Evolutionary conservation across 176 grass and related monocot genomes (phyloP).

Genomic region (Secale cereale): DNA sequence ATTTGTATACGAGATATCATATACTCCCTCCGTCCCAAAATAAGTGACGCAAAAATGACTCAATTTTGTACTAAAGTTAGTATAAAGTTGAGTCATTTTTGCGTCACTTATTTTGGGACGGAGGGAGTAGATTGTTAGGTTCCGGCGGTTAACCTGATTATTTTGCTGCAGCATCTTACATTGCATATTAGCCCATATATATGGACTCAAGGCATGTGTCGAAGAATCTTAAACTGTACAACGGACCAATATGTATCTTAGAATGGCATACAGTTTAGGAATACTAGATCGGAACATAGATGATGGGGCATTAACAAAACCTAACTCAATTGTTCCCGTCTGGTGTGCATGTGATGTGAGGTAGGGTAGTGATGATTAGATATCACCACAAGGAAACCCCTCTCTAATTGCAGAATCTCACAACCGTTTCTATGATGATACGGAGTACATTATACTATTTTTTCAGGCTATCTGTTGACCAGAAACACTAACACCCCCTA

Average conservation of each 20-base stretch:
- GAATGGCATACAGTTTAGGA: not conserved
- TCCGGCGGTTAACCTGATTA: not conserved
- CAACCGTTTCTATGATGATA: slow-evolving; percentile 21
- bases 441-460: not conserved
- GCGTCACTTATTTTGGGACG: too few species aligned
- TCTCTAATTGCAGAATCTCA: slow-evolving; percentile 29
- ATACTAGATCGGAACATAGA: slow-evolving; percentile 20
- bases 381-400: not conserved
- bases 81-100: too few species aligned
- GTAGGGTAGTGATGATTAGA: slow-evolving; percentile 22
- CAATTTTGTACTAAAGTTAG: too few species aligned
- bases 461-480: not conserved
- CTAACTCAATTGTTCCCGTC: slow-evolving; percentile 31
- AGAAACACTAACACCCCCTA: not conserved
- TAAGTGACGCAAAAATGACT: too few species aligned
- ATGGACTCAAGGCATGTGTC: not conserved
- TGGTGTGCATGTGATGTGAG: slow-evolving; percentile 40
- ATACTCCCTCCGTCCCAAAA: too few species aligned
- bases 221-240: not conserved
- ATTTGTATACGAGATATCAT: not conserved
- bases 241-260: not conserved
- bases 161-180: not conserved
- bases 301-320: slow-evolving; percentile 13
- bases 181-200: not conserved
- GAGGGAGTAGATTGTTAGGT: not conserved